Evolutionary conservation across 2,329 filamentous ascomycete genomes (phyloP).

Genomic region (Pestalotiopsis sp.): DNA sequence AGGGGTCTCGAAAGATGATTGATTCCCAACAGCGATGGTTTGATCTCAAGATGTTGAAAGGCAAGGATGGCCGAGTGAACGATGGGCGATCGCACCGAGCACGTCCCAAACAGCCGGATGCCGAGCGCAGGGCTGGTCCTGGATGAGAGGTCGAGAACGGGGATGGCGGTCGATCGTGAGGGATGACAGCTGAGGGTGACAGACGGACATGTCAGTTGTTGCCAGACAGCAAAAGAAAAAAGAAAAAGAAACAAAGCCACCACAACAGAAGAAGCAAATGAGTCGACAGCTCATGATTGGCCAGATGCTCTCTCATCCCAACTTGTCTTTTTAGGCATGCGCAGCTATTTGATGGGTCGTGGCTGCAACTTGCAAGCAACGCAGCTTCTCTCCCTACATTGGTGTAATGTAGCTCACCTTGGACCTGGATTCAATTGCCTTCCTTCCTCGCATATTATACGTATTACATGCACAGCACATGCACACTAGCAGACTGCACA

Average conservation of each 20-base stretch:
- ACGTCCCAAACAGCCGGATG: not conserved
- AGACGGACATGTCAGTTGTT: not conserved
- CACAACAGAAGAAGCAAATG: not conserved
- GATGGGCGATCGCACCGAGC: not conserved
- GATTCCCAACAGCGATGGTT: not conserved
- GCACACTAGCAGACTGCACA: too few species aligned
- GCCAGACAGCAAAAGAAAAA: not conserved
- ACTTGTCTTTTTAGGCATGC: slow-evolving; percentile 2
- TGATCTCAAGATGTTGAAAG: not conserved
- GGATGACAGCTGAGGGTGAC: not conserved
- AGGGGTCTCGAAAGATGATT: too few species aligned
- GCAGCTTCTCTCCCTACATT: not conserved
- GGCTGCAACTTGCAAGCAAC: not conserved
- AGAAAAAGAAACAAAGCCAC: not conserved
- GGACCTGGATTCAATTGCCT: not conserved
- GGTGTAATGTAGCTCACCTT: not conserved
- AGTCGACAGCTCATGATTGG: not conserved
- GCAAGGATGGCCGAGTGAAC: not conserved
- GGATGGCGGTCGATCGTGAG: not conserved
- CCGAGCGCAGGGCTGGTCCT: not conserved
- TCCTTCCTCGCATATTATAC: not conserved
- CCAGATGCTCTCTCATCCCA: not conserved
- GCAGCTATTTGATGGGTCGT: not conserved
- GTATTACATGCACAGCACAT: too few species aligned
- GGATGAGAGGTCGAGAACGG: not conserved